Base-by-base conservation (phyloP, 2,329 filamentous ascomycete genomes). In the Parastagonospora avenae region DNA sequence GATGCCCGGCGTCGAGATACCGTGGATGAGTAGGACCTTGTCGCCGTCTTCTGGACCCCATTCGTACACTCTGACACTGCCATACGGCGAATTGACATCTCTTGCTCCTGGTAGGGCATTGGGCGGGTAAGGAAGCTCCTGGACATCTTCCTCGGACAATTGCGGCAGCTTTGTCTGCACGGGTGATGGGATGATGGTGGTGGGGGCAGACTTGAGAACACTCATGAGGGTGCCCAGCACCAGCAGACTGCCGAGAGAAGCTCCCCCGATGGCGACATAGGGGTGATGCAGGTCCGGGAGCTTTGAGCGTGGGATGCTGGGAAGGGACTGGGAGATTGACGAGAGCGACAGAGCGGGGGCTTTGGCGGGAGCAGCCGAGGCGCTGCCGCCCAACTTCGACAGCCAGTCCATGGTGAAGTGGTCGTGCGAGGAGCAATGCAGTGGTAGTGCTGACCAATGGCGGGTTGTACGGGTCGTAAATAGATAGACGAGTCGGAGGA, bases 1-100 rank as follows among this genome's bases (percentile, higher is more conserved):
- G 41, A 92, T 77, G 54, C 85, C 86, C 0, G 91, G 91, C 5
- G 90, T 94, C 42, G 85, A 89, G 63, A 94, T 92, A 4, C 91
- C 91, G 71, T 93, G 91, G 12, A 95, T 75, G 24, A 95, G 76
- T 11, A 95, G 75, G 1, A 93, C 85, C 64, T 87, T 91, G 27
- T 85, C 81, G 1, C 90, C 90, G 31, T 81, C 76, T 51, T 85
- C 80, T 0, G 89, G 88, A 0, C 91, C 91, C 82, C 87, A 94
- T 77, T 95, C 91, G 68, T 91, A 93, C 2, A 90, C 86, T 39
- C 87, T 79, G 54, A 90, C 83, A 4, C 77, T 83, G 12, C 91
- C 90, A 66, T 90, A 92, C 3, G 86, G 84, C 4, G 85, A 88
- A 10, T 77, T 68, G 12, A 94, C 85, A 67, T 91, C 84, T 50